Evolutionary conservation across 1,139 yeast species (phyloP), one percentile per base, ranked within the genome.

Genomic region (Lodderomyces oxycetoniae): DNA sequence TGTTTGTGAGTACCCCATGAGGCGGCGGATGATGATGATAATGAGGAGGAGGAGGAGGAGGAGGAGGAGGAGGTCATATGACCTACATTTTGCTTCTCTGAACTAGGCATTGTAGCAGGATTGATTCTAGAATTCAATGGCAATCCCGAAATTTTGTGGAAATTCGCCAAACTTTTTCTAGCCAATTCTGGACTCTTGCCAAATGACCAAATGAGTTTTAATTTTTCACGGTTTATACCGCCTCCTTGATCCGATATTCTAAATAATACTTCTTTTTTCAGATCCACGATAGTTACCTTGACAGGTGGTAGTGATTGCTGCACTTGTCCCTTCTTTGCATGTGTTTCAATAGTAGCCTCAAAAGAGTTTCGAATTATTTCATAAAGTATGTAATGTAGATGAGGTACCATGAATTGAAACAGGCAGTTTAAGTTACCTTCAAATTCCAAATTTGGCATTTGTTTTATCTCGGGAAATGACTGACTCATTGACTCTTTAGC

Each of bases 191-290:
- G 79, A 16, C 70, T 67, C 50, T 81, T 83, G 4, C 85, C 84
- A 61, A 89, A 89, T 0, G 94, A 83, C 95, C 96, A 89, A 7
- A 88, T 67, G 35, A 78, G 72, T 7, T 68, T 63, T 25, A 82
- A 60, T 28, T 75, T 67, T 24, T 74, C 76, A 33, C 72, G 72
- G 10, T 72, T 65, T 23, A 85, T 63, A 2, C 97, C 98, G 14
- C 96, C 96, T 5, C 96, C 96, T 45, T 76, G 81, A 55, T 89
- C 98, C 3, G 93, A 80, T 33, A 89, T 76, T 35, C 95, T 69
- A 53, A 89, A 82, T 4, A 79, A 64, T 23, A 86, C 79, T 32
- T 79, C 77, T 32, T 77, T 79, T 13, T 74, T 67, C 20, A 86
- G 75, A 44, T 80, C 73, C 2, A 85, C 67, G 13, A 89, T 74